These are phyloP conservation scores for Aspergillus sp. DNA, from an alignment of 2,329 filamentous ascomycete genomes.

Conservation along the genomic window DNA sequence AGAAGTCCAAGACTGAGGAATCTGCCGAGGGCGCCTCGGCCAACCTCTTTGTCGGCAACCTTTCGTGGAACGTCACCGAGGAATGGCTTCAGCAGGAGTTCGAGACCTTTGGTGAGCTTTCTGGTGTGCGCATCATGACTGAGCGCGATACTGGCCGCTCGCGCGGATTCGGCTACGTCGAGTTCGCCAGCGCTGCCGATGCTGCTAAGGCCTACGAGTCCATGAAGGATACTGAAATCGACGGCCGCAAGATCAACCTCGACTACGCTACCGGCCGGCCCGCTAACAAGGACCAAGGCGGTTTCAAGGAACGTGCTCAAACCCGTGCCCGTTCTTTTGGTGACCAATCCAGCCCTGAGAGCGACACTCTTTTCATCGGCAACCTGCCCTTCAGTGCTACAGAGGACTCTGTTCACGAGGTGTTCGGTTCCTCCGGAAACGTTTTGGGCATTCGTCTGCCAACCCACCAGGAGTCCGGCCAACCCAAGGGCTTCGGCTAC, in stretches of 20 bases:
- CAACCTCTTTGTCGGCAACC: slow-evolving; percentile 87
- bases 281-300: slow-evolving; percentile 56
- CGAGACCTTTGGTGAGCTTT: slow-evolving; percentile 74
- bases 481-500: slow-evolving; percentile 91
- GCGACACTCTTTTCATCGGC: slow-evolving; percentile 87
- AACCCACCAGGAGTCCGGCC: slow-evolving; percentile 81
- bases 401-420: slow-evolving; percentile 73
- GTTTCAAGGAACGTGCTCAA: slow-evolving; percentile 66
- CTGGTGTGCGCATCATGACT: slow-evolving; percentile 77
- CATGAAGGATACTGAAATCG: slow-evolving; percentile 75
- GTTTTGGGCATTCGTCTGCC: slow-evolving; percentile 84
- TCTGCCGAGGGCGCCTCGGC: slow-evolving; percentile 37
- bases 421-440: slow-evolving; percentile 72
- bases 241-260: slow-evolving; percentile 75
- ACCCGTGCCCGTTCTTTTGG: slow-evolving; percentile 64
- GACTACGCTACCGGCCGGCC: slow-evolving; percentile 75
- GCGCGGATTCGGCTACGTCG: slow-evolving; percentile 92
- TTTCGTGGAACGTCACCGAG: slow-evolving; percentile 90
- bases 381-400: slow-evolving; percentile 86
- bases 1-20: slow-evolving; percentile 67
- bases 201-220: slow-evolving; percentile 73
- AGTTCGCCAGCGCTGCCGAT: slow-evolving; percentile 72
- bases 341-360: slow-evolving; percentile 77
- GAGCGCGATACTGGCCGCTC: slow-evolving; percentile 81
- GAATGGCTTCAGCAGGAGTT: slow-evolving; percentile 80